A percentile compares a stretch with the other conserved stretches of the same genome.
These are phyloP conservation scores for Cenchrus fungigraminus DNA, from an alignment of 176 grass and related monocot genomes.

Conservation along the genomic window DNA sequence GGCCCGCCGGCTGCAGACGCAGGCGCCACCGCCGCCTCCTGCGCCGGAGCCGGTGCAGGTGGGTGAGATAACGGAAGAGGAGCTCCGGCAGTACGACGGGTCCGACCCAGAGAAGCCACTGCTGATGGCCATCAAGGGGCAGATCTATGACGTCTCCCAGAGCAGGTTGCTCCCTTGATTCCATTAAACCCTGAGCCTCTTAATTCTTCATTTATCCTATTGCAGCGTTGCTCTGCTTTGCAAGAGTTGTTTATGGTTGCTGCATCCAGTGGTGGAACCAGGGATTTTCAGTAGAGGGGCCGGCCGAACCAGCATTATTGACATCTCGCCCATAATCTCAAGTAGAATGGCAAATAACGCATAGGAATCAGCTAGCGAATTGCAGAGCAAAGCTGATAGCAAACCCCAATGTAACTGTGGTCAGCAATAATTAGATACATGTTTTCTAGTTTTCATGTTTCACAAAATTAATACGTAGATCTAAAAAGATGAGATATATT, in stretches of 20 bases:
- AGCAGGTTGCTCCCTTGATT: slow-evolving; percentile 57
- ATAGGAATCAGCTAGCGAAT: too few relatives aligned
- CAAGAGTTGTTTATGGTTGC: neutral
- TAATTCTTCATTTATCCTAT: neutral
- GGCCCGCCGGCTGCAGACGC: neutral
- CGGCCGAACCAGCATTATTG: too few relatives aligned
- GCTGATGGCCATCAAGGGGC: slow-evolving; percentile 91
- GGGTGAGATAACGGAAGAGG: slow-evolving; percentile 75
- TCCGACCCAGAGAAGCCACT: slow-evolving; percentile 77
- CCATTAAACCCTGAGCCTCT: neutral
- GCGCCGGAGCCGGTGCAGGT: slow-evolving; percentile 69
- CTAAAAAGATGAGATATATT: too few relatives aligned
- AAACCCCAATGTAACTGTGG: too few relatives aligned
- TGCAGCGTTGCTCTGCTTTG: neutral
- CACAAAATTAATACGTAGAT: too few relatives aligned
- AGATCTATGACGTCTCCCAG: slow-evolving; percentile 94
- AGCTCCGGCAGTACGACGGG: slow-evolving; percentile 73
- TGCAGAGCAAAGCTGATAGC: too few relatives aligned
- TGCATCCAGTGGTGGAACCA: neutral
- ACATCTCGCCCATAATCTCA: too few relatives aligned
- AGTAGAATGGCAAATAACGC: too few relatives aligned
- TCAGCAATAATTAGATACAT: too few relatives aligned
- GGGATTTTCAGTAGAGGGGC: too few relatives aligned
- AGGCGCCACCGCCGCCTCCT: slow-evolving; percentile 32
- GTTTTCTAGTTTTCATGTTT: too few relatives aligned